A percentile compares a stretch with the other conserved stretches of the same genome.
These are phyloP conservation scores for Toxoplasma gondii DNA, from an alignment of 169 alveolate genomes.

Conservation along the genomic window DNA sequence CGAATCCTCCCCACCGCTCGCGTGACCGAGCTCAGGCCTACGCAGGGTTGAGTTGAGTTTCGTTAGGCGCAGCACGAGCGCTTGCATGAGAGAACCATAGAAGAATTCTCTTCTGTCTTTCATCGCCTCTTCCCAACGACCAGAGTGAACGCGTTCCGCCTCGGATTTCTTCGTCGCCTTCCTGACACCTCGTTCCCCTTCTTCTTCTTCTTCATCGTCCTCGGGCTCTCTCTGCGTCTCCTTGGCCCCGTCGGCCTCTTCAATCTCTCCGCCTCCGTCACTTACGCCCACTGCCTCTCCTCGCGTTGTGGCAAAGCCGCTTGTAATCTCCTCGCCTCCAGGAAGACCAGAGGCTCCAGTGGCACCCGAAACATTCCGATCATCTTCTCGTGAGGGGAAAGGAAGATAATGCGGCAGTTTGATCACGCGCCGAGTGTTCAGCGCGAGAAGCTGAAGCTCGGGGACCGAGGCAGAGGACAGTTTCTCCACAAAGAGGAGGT, in stretches of 20 bases:
- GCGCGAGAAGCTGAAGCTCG: conserved; percentile 10
- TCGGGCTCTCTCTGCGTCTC: neutral
- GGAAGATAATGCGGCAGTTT: conserved; percentile 9
- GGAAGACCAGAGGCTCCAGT: neutral
- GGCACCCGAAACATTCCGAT: neutral
- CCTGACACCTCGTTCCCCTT: neutral
- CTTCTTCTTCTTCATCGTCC: neutral
- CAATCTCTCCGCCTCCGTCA: too few relatives aligned
- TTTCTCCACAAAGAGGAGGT: neutral
- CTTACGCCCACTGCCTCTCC: neutral
- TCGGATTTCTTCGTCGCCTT: neutral
- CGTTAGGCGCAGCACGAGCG: neutral
- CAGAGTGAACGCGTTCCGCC: neutral
- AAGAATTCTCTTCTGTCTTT: neutral
- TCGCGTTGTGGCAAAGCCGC: neutral
- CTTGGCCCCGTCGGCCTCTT: neutral
- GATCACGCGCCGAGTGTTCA: neutral
- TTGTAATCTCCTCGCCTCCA: neutral
- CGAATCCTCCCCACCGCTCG: neutral
- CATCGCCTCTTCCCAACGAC: neutral
- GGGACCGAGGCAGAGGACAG: neutral
- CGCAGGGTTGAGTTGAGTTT: neutral
- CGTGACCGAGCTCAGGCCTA: neutral
- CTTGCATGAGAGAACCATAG: neutral
- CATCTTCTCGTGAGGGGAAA: neutral